phyloP scores from a whole-genome alignment of 2,329 filamentous ascomycete species.

The Neofusicoccum sp. region DNA sequence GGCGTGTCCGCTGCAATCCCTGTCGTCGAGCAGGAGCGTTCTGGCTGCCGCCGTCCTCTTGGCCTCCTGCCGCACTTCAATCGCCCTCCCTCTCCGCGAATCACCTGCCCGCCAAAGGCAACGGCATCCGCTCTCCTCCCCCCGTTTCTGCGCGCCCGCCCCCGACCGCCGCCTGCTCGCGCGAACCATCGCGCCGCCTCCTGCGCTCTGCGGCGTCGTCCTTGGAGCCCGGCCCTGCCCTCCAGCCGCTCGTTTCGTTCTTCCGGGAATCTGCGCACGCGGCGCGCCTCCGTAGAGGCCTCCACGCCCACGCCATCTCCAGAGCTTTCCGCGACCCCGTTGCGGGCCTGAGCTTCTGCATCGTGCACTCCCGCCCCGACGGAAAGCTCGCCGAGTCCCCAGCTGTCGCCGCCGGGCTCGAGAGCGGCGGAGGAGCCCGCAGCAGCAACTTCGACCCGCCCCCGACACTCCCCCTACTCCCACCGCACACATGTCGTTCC shows the following conservation, averaged over 20 bases:
- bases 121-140: constrained; percentile 5
- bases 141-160: neutral
- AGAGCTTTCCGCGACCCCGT: neutral
- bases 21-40: constrained; percentile 22
- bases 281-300: constrained; percentile 2
- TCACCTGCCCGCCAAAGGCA: constrained; percentile 12
- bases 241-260: constrained; percentile 19
- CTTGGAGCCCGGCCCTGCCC: neutral
- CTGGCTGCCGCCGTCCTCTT: constrained; percentile 12
- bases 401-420: constrained; percentile 23
- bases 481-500: constrained; percentile 42
- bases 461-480: constrained; percentile 10
- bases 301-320: neutral
- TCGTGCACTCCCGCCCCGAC: neutral
- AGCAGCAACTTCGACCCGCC: constrained; percentile 3
- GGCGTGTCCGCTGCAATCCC: constrained; percentile 8
- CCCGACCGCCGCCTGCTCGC: neutral
- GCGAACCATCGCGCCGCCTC: neutral
- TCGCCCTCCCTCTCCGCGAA: constrained; percentile 20
- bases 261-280: constrained; percentile 13
- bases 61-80: constrained; percentile 21
- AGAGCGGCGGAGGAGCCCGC: constrained; percentile 23
- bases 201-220: neutral
- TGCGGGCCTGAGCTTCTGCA: constrained; percentile 4
- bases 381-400: neutral